These are phyloP conservation scores for Lachancea meyersii DNA, from an alignment of 805 yeast genomes.

Conservation along the genomic window DNA sequence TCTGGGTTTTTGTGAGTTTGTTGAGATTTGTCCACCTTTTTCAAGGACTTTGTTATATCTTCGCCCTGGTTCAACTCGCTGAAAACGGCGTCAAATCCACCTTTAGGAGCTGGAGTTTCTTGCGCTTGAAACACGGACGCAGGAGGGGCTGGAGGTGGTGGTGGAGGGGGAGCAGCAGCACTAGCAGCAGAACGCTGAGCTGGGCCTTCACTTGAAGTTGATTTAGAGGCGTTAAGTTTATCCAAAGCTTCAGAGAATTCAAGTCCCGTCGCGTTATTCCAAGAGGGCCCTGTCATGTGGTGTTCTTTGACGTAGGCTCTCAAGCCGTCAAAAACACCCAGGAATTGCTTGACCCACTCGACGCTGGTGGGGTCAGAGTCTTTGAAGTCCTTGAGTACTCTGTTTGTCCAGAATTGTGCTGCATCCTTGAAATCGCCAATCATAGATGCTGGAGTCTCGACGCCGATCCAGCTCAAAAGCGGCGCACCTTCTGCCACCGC, in stretches of 20 bases:
- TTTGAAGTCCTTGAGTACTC: slow-evolving; percentile 78
- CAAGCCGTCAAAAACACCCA: slow-evolving; percentile 60
- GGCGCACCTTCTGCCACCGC: slow-evolving; percentile 87
- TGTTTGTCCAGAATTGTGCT: slow-evolving; percentile 90
- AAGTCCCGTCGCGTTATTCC: slow-evolving; percentile 58
- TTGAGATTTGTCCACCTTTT: slow-evolving; percentile 87
- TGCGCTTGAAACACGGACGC: slow-evolving; percentile 53
- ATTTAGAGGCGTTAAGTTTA: slow-evolving; percentile 14
- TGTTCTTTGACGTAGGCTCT: slow-evolving; percentile 66
- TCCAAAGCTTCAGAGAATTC: slow-evolving; percentile 47
- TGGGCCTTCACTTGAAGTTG: slow-evolving; percentile 21
- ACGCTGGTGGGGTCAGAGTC: slow-evolving; percentile 62
- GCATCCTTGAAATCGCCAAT: slow-evolving; percentile 84
- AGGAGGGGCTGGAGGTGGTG: slow-evolving; percentile 92
- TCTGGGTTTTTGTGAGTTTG: slow-evolving; percentile 92
- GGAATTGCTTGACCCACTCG: slow-evolving; percentile 73
- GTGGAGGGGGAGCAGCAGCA: slow-evolving; percentile 56
- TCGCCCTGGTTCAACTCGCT: slow-evolving; percentile 86
- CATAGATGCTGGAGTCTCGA: slow-evolving; percentile 65
- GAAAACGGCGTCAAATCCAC: slow-evolving; percentile 83
- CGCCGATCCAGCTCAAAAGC: slow-evolving; percentile 84
- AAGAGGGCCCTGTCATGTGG: slow-evolving; percentile 79
- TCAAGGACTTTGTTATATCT: slow-evolving; percentile 73
- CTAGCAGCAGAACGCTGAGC: slow-evolving; percentile 30
- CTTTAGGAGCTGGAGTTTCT: slow-evolving; percentile 24